Percentiles rank a stretch among this genome's conserved stretches.
Evolutionary conservation across 1,284 basidiomycete species (phyloP).

Genomic region (Cutaneotrichosporon mucoides): DNA sequence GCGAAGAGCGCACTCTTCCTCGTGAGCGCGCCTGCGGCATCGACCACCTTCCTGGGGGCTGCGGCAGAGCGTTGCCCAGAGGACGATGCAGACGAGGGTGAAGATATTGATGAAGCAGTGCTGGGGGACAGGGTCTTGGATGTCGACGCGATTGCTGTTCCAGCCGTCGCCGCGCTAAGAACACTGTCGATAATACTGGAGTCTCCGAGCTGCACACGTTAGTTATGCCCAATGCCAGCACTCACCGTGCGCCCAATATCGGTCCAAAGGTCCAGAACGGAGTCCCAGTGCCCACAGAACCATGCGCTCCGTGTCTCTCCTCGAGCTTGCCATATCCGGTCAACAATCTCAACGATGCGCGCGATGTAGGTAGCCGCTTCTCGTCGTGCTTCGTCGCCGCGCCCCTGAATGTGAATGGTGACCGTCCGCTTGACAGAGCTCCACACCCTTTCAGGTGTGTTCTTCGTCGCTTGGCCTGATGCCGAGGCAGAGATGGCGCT

Average conservation of each 20-base stretch:
- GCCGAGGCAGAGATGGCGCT: slow-evolving; percentile 1
- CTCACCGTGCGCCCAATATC: slow-evolving; percentile 40
- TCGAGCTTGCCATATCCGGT: slow-evolving; percentile 17
- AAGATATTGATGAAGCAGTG: neutral
- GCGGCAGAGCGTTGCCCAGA: neutral
- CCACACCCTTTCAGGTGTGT: slow-evolving; percentile 12
- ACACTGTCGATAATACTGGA: slow-evolving; percentile 31
- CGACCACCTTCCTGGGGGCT: neutral
- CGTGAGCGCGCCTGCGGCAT: neutral
- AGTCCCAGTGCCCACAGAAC: slow-evolving; percentile 32
- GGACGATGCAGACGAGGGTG: neutral
- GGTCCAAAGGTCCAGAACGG: slow-evolving; percentile 42
- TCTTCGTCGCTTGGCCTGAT: slow-evolving; percentile 1
- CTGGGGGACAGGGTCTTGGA: neutral
- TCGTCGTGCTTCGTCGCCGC: slow-evolving; percentile 14
- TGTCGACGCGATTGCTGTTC: neutral
- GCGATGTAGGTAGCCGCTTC: slow-evolving; percentile 21
- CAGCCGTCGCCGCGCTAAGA: slow-evolving; percentile 6
- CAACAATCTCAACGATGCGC: slow-evolving; percentile 23
- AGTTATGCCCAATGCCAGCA: neutral
- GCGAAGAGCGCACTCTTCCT: neutral
- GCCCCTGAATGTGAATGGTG: slow-evolving; percentile 4
- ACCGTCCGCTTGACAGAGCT: slow-evolving; percentile 11
- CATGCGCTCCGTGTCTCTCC: slow-evolving; percentile 20
- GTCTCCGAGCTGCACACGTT: slow-evolving; percentile 30